Conservation (phyloP, 345 rosid genomes). For the Cardiospermum halicacabum region DNA sequence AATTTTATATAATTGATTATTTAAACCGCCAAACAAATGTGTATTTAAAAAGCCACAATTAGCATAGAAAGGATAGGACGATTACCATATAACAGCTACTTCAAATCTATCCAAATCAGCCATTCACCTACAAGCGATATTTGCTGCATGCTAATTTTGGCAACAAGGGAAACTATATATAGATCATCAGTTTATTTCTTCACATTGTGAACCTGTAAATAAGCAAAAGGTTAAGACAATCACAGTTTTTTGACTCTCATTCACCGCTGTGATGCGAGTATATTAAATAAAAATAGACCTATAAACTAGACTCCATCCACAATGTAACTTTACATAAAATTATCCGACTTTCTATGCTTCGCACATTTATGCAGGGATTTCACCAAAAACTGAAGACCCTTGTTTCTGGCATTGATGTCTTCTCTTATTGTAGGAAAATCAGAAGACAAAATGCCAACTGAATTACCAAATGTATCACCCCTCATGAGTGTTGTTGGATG, state of each 20-base stretch:
- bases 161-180: too few species aligned
- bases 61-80: too few species aligned
- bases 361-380: neutral
- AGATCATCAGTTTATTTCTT: neutral
- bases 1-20: too few species aligned
- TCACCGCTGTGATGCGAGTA: neutral
- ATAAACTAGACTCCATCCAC: neutral
- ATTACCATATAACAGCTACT: too few species aligned
- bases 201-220: neutral
- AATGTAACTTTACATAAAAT: neutral
- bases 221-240: neutral
- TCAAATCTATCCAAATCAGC: too few species aligned
- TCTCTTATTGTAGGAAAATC: neutral
- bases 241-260: neutral
- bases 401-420: neutral
- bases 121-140: too few species aligned
- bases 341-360: neutral
- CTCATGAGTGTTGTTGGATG: slow-evolving; percentile 2
- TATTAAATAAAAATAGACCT: neutral
- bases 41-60: too few species aligned
- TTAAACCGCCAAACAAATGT: too few species aligned
- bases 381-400: slow-evolving; percentile 9
- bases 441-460: neutral
- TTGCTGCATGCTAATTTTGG: too few species aligned
- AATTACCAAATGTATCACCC: neutral